Evolutionary conservation across 495 filamentous ascomycete species (phyloP), one percentile per base, ranked within the genome.

Genomic region (Letharia lupina): DNA sequence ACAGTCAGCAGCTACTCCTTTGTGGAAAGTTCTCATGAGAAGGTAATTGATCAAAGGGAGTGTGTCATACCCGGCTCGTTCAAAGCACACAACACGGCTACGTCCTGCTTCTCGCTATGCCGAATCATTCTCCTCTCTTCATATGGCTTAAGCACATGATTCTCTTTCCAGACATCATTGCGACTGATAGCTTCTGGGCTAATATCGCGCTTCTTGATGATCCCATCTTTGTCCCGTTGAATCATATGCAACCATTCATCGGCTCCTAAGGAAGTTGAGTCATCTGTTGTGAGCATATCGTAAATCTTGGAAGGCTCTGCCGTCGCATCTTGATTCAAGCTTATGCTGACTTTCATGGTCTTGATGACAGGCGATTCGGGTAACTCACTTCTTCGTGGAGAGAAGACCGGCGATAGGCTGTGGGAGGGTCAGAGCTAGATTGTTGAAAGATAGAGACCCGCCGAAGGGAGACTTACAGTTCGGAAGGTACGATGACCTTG

Each of bases 401-500:
- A 0, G 4, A 5, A 5, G 3, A 3, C 9, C 2, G 20, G 15
- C 39, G 16, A 37, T 35, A 37, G 31, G 18, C 54, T 57, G 52
- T 57, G 16, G 15, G 0, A 13, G 4, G 39, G 4, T 57, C 31
- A 57, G 33, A 57, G 2, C 15, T 57, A 20, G 54, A 20, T 57
- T 13, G 18, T 4, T 37, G 54, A 37, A n/a, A 16, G 16, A 50
- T 2, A 31, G 10, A 15, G 7, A 23, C 40, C 8, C 2, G 11
- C 20, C 2, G 33, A 23, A 13, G 1, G n/a, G 11, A 52, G 18
- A 52, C 37, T 31, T 20, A 56, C 61, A 47, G 56, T 33, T 42
- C 35, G 4, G 23, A 28, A 50, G 61, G 61, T n/a, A 63, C 10
- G 23, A 63, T 13, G 9, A 40, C 48, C 28, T 63, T 63, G 31